Evolutionary conservation across 2,329 filamentous ascomycete species (phyloP), one percentile per base, ranked within the genome.

Genomic region (Neonectria hederae): DNA sequence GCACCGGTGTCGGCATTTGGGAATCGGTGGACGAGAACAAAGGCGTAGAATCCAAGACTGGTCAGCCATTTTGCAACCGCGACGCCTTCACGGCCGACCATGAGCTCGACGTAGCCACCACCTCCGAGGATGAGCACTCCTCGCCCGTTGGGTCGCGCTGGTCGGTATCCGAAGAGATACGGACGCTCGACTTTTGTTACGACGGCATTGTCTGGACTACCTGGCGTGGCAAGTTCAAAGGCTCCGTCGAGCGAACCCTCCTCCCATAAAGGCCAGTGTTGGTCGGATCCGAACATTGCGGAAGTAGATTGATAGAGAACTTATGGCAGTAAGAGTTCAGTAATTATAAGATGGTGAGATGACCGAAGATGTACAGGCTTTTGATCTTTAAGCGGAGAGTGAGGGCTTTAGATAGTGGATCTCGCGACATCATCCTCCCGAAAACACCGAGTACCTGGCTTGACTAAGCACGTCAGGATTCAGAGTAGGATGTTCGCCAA

Each of bases 1-100:
- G 67, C 48, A 1, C 67, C 55, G 1, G 62, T 59, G 3, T 69
- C 40, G 5, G 58, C 61, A 2, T 46, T 67, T 0, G 70, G 70
- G 32, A 73, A 72, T 1, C 70, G 69, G n/a, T 72, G 70, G 0
- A 72, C 67, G 0, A 72, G 62, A 5, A 72, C 70, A n/a, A 72
- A 72, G 0, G 70, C 69, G 40, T 72, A 66, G 51, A 72, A 73
- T 0, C 70, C 70, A n/a, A 71, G 64, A 9, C 45, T 62, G 43
- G 53, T 72, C 1, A 72, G 52, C 70, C 70, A 72, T 30, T 62
- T 70, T 26, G 70, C 70, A 4, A 73, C 45, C 5, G 59, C 46
- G 28, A 71, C 17, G 2, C 70, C 70, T 51, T 72, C 70, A 3
- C 67, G 67, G 1, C 69, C 69, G 8, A 72, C 65, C 67, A 72